These are phyloP conservation scores for Secale cereale DNA, from an alignment of 176 grass and related monocot species.

Conservation along the genomic window DNA sequence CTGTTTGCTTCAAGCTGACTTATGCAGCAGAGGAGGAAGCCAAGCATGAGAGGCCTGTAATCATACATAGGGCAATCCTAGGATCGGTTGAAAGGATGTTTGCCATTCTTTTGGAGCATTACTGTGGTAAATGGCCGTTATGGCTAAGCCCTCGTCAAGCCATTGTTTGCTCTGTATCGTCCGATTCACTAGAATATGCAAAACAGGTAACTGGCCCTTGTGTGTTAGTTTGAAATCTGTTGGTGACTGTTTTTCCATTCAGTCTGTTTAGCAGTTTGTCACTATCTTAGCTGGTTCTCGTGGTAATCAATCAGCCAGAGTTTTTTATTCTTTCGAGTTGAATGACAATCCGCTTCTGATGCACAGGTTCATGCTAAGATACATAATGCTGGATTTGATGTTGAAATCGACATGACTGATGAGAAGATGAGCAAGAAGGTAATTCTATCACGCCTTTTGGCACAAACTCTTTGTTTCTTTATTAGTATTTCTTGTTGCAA, in stretches of 20 bases:
- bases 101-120: constrained; percentile 98
- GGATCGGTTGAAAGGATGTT: constrained; percentile 98
- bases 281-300: neutral
- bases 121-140: constrained; percentile 97
- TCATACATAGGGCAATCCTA: constrained; percentile 92
- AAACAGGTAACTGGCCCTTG: constrained; percentile 53
- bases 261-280: neutral
- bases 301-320: neutral
- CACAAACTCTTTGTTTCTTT: neutral
- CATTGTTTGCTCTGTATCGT: constrained; percentile 80
- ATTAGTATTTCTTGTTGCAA: neutral
- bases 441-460: neutral
- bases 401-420: constrained; percentile 69
- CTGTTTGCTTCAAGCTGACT: constrained; percentile 74
- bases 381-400: constrained; percentile 70
- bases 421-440: constrained; percentile 95
- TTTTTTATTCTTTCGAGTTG: neutral
- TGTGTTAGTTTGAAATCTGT: neutral
- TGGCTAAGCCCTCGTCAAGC: constrained; percentile 98
- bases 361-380: constrained; percentile 66
- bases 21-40: constrained; percentile 95
- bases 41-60: constrained; percentile 92
- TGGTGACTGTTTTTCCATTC: neutral
- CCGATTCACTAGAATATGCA: constrained; percentile 63
- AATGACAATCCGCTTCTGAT: neutral